Conservation (phyloP, 805 yeast species). For the Cyberlindnera euphorbiiphila region DNA sequence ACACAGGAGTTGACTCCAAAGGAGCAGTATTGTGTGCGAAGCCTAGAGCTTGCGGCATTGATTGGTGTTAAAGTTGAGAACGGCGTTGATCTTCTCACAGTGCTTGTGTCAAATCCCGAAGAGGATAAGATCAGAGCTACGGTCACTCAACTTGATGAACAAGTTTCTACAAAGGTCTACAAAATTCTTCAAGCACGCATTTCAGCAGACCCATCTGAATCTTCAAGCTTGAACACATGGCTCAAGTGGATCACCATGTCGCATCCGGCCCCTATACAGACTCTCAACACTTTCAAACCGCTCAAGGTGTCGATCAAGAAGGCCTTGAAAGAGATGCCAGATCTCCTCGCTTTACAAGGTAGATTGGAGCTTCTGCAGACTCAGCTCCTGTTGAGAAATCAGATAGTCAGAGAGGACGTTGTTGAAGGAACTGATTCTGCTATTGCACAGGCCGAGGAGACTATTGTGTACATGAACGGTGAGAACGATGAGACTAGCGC, state of each 20-base stretch:
- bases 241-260: constrained; percentile 72
- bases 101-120: constrained; percentile 29
- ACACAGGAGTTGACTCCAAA: constrained; percentile 27
- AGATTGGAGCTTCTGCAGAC: constrained; percentile 71
- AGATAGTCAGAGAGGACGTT: constrained; percentile 37
- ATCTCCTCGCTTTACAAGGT: constrained; percentile 79
- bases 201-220: constrained; percentile 41
- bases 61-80: constrained; percentile 20
- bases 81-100: constrained; percentile 26
- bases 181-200: constrained; percentile 44
- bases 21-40: constrained; percentile 26
- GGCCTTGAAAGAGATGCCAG: constrained; percentile 57
- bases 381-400: constrained; percentile 68
- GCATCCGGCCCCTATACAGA: constrained; percentile 46
- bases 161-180: constrained; percentile 40
- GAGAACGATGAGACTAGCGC: constrained; percentile 43
- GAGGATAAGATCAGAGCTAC: constrained; percentile 39
- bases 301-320: constrained; percentile 55
- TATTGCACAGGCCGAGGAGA: constrained; percentile 31
- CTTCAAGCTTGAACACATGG: constrained; percentile 52
- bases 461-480: constrained; percentile 36
- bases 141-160: constrained; percentile 37
- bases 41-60: constrained; percentile 17
- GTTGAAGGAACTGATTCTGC: constrained; percentile 29
- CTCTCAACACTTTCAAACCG: constrained; percentile 39